Evolutionary conservation across 306 rosid genomes (phyloP), one percentile per base, ranked within the genome.

Genomic region (Trifolium fragiferum): DNA sequence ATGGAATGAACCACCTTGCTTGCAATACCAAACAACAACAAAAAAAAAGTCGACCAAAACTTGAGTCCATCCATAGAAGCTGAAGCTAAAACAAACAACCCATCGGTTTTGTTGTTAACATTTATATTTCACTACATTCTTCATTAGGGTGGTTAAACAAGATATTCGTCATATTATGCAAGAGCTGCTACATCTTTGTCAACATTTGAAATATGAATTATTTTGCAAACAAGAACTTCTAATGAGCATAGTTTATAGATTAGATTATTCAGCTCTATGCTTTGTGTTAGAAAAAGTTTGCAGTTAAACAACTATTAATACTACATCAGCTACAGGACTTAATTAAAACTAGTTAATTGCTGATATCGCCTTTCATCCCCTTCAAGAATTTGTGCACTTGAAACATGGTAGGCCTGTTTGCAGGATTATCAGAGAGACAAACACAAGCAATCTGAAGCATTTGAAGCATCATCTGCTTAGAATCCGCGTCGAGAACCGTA

Each of bases 361-460:
- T 82, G 19, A 27, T 60, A 87, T 73, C 87, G 69, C 89, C 92
- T 68, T 84, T 88, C 25, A 92, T 88, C 76, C 89, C 94, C 78
- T 90, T 82, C 58, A 92, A 80, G 70, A 86, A 84, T 89, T 92
- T 90, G 73, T 86, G 81, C 23, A 87, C 99, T 80, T 89, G 97
- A 79, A 87, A 96, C 98, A 95, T 95, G 69, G 92, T 89, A 68
- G 99, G 98, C 68, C 99, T 86, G 62, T 86, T 80, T 9, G 92
- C 93, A 55, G 99, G 99, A 79, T 87, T 89, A n/a, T 92, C 98
- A 27, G 97, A 85, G 5, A 95, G 76, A 82, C 99, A 95, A 0
- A 81, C 86, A 79, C 90, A 82, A 51, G 98, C 96, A 83, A 95
- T 92, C 81, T 87, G 87, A 64, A 95, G 87, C 82, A 82, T 75